Base-by-base conservation (phyloP, 768 basidiomycete species). In the Clavulina sp. region DNA sequence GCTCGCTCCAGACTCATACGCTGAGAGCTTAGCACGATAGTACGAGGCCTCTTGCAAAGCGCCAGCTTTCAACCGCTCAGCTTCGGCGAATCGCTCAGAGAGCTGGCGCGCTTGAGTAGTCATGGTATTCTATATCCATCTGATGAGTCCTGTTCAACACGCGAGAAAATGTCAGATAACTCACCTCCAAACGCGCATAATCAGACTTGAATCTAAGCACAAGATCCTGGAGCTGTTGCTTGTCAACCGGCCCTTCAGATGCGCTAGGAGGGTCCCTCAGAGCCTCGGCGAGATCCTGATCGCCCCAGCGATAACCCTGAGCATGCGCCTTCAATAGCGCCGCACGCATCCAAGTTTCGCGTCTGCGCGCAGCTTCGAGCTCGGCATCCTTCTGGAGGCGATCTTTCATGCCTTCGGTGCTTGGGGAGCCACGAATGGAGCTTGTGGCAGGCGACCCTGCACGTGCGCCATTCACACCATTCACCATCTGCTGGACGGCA, bases 21-120 rank as follows among this genome's bases (percentile, higher is more conserved):
- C 89, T 2, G 79, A 74, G n/a, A 93, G 69, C 66, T 97, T 96
- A 44, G 92, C 86, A 48, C 92, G 86, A 63, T 91, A 95, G 68
- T 84, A 96, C 1, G 91, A 87, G 2, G 92, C 84, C 65, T 99
- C 95, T 64, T 97, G 87, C 5, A 84, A 66, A 1, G 95, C 95
- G 40, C 76, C 80, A 4, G 72, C 64, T 55, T 82, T 81, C 56
- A 78, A 66, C 48, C 83, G 76, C 56, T 92, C 87, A 0, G 85
- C 82, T 49, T 88, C 84, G 3, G 76, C 71, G 6, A 95, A 64
- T 36, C 78, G 80, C 40, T 85, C 80, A 2, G 89, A 87, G 2
- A 81, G 76, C 49, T 73, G 72, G 41, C 73, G 77, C 1, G 85
- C 83, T 64, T 93, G 87, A 49, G 78, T 79, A 13, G 74, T 70